phyloP scores from a whole-genome alignment of 345 rosid species.

The Rhodamnia argentea region DNA sequence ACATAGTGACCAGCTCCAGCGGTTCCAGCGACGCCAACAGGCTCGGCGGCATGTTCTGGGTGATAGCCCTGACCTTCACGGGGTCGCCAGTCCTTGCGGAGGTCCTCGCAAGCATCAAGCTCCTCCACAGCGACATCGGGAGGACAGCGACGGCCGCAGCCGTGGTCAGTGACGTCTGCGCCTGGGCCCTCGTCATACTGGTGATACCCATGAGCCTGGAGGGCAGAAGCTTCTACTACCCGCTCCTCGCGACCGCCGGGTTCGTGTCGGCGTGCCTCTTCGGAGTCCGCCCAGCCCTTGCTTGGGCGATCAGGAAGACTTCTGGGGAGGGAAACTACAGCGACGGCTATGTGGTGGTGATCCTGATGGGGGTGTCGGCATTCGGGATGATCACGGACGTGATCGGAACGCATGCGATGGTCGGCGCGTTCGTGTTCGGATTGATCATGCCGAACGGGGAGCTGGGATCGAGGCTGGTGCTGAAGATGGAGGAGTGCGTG shows the following conservation, averaged over 20 bases:
- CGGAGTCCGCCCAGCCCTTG: constrained; percentile 6
- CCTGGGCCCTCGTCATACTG: constrained; percentile 9
- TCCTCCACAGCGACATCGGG: constrained; percentile 20
- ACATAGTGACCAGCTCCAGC: background rate
- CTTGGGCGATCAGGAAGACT: constrained; percentile 1
- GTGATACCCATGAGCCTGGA: background rate
- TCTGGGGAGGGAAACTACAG: background rate
- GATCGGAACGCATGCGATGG: constrained; percentile 21
- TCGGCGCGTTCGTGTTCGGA: constrained; percentile 48
- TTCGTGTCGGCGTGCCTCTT: constrained; percentile 5
- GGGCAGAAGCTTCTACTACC: background rate
- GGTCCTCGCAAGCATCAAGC: constrained; percentile 7
- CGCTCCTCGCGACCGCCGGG: background rate
- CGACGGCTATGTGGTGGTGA: background rate
- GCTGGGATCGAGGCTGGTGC: constrained; percentile 16
- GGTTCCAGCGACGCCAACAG: background rate
- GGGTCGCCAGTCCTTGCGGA: constrained; percentile 15
- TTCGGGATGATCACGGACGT: constrained; percentile 21
- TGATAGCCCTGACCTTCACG: constrained; percentile 5
- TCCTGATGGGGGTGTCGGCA: constrained; percentile 14
- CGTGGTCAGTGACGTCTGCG: constrained; percentile 1
- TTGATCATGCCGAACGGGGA: constrained; percentile 26
- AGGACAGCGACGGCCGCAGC: constrained; percentile 6
- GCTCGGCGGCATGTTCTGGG: background rate
- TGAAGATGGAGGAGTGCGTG: constrained; percentile 26